phyloP scores from a whole-genome alignment of 768 basidiomycete species.

The Pleurotus tuber-regium region DNA sequence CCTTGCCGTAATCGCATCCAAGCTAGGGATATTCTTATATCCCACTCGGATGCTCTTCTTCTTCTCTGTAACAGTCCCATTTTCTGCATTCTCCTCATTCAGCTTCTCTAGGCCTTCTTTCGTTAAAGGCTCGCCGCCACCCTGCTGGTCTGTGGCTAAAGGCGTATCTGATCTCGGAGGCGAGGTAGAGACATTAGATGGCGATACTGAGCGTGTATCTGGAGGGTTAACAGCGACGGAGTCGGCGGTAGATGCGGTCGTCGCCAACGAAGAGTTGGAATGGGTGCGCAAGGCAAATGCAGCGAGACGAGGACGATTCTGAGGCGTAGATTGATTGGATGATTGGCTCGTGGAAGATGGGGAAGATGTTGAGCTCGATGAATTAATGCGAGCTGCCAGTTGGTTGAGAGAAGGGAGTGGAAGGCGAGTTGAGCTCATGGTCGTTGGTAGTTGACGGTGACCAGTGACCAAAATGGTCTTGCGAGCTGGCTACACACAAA shows the following conservation, averaged over 20 bases:
- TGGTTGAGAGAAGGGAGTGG: constrained; percentile 81
- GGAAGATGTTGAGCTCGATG: constrained; percentile 30
- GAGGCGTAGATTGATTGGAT: constrained; percentile 11
- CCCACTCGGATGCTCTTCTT: constrained; percentile 44
- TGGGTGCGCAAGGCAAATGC: constrained; percentile 69
- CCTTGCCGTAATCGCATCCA: constrained; percentile 82
- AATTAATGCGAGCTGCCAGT: constrained; percentile 73
- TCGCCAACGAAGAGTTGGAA: constrained; percentile 51
- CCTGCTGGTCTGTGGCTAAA: constrained; percentile 31
- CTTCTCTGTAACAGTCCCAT: constrained; percentile 23
- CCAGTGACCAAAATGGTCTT: no score
- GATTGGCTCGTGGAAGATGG: constrained; percentile 20
- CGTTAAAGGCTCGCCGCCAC: constrained; percentile 56
- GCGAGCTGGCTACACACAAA: no score
- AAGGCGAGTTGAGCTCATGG: constrained; percentile 33
- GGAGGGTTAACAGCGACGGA: constrained; percentile 68
- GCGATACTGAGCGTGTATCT: constrained; percentile 66
- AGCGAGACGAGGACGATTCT: constrained; percentile 64
- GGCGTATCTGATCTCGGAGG: constrained; percentile 43
- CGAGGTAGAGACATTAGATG: constrained; percentile 47
- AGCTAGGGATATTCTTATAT: constrained; percentile 85
- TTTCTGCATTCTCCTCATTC: constrained; percentile 46
- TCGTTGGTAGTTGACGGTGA: no score
- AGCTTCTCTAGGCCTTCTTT: constrained; percentile 64
- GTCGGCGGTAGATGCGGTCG: constrained; percentile 53